A percentile compares a stretch with the other conserved stretches of the same genome.
phyloP scores from a whole-genome alignment of 2,329 filamentous ascomycete species.

The Fusarium sp. region DNA sequence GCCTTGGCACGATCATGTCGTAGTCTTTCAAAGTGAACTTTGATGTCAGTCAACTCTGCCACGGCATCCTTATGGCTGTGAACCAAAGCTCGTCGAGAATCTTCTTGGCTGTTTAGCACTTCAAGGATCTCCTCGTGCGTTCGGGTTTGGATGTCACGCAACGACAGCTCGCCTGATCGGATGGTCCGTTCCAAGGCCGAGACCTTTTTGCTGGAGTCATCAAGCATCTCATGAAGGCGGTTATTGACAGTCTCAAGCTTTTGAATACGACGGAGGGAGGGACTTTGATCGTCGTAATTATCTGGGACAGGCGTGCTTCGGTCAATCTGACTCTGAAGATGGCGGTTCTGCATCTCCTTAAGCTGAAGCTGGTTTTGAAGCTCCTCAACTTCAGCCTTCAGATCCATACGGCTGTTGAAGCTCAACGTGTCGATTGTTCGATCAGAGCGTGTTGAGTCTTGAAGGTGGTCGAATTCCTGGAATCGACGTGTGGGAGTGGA shows the following conservation, averaged over 20 bases:
- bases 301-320: conserved; percentile 75
- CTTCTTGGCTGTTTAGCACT: conserved; percentile 92
- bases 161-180: conserved; percentile 86
- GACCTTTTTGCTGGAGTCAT: conserved; percentile 94
- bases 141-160: conserved; percentile 92
- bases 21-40: conserved; percentile 88
- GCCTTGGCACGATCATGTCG: conserved; percentile 84
- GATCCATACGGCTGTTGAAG: conserved; percentile 90
- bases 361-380: conserved; percentile 95
- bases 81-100: conserved; percentile 85
- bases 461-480: conserved; percentile 70
- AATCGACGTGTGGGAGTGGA: conserved; percentile 85
- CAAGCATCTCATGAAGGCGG: conserved; percentile 92
- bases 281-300: conserved; percentile 82
- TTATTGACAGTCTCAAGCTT: conserved; percentile 95
- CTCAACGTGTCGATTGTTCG: conserved; percentile 84
- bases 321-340: conserved; percentile 90
- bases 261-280: conserved; percentile 85
- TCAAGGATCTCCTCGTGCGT: conserved; percentile 96
- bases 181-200: conserved; percentile 90
- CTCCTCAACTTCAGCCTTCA: conserved; percentile 91
- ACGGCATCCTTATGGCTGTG: conserved; percentile 90
- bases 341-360: conserved; percentile 94
- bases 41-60: conserved; percentile 87
- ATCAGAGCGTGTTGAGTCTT: conserved; percentile 88